Conservation (phyloP, 768 basidiomycete species). For the Tulasnella sp. region DNA sequence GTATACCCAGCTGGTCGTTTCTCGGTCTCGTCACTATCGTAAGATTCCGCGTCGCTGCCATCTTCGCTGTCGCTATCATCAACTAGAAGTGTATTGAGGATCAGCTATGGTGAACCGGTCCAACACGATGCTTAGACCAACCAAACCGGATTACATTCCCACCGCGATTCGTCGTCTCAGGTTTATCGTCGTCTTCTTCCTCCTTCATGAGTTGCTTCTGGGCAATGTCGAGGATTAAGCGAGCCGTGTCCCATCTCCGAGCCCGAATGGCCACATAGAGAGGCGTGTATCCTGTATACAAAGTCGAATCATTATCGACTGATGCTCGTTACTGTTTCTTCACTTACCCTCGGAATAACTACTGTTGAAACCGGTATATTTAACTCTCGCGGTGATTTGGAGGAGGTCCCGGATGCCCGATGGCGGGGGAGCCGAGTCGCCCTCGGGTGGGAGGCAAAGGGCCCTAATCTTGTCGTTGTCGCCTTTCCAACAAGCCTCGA, state of each 20-base stretch:
- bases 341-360: slow-evolving; percentile 18
- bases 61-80: slow-evolving; percentile 38
- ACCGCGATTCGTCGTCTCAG: background rate
- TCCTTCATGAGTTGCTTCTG: slow-evolving; percentile 49
- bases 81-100: background rate
- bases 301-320: background rate
- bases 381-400: slow-evolving; percentile 5
- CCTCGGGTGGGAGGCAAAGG: slow-evolving; percentile 51
- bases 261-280: slow-evolving; percentile 48
- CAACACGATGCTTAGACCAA: background rate
- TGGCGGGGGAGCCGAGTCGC: slow-evolving; percentile 27
- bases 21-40: slow-evolving; percentile 29
- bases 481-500: slow-evolving; percentile 54
- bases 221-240: slow-evolving; percentile 54
- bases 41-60: slow-evolving; percentile 42
- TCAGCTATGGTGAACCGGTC: background rate
- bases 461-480: slow-evolving; percentile 51
- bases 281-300: slow-evolving; percentile 42
- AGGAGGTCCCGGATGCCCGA: slow-evolving; percentile 11
- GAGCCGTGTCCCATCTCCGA: slow-evolving; percentile 56
- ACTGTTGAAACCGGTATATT: slow-evolving; percentile 31
- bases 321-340: slow-evolving; percentile 31
- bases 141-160: background rate
- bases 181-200: slow-evolving; percentile 33
- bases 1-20: slow-evolving; percentile 44